Evolutionary conservation across 2,329 filamentous ascomycete genomes (phyloP).

Genomic region (Cordyceps cateniannulata): DNA sequence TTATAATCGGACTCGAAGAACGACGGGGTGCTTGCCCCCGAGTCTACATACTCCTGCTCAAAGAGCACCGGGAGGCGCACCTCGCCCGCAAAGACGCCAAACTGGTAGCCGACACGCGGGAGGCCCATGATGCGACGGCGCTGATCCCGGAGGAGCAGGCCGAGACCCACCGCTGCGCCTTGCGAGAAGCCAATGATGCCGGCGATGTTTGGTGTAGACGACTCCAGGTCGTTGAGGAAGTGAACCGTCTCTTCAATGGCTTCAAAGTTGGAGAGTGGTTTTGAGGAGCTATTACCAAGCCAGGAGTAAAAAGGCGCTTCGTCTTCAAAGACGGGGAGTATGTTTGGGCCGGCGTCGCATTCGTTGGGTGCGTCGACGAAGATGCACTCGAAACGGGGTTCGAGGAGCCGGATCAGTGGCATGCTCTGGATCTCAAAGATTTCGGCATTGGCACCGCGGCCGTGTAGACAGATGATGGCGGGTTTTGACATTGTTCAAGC

Average conservation of each 20-base stretch:
- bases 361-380: constrained; percentile 3
- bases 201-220: neutral
- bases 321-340: constrained; percentile 1
- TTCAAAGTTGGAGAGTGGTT: neutral
- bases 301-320: constrained; percentile 9
- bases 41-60: neutral
- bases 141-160: constrained; percentile 4
- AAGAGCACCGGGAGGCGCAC: neutral
- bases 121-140: constrained; percentile 1
- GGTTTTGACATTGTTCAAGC: neutral
- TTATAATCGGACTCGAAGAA: neutral
- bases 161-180: neutral
- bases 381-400: neutral
- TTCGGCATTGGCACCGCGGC: neutral
- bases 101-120: neutral
- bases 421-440: constrained; percentile 9
- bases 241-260: neutral
- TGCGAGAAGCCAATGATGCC: constrained; percentile 5
- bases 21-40: neutral
- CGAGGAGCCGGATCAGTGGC: neutral
- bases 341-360: neutral
- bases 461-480: neutral
- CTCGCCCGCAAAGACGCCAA: neutral
- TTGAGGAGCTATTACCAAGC: neutral
- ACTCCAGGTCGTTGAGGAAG: neutral